Percentiles rank a stretch among this genome's conserved stretches.
phyloP scores from a whole-genome alignment of 202 grass and related monocot genomes.

The Schoenoplectus triqueter region DNA sequence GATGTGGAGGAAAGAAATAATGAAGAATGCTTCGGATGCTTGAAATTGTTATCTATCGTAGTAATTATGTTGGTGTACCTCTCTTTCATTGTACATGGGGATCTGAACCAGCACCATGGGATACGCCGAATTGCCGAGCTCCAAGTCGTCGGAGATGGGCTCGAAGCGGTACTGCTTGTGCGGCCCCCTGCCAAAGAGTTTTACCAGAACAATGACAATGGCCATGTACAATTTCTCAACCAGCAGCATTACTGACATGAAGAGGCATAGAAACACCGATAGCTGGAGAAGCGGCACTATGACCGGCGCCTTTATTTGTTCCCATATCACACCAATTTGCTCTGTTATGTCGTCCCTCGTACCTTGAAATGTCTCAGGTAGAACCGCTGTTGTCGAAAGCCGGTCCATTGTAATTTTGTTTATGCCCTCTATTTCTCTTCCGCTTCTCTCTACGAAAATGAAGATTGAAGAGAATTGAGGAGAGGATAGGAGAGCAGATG shows the following conservation, averaged over 20 bases:
- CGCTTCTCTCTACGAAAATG: neutral
- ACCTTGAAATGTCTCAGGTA: slow-evolving; percentile 60
- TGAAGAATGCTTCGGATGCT: too few species aligned
- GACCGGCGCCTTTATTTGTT: slow-evolving; percentile 62
- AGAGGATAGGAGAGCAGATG: neutral
- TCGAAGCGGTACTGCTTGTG: slow-evolving; percentile 65
- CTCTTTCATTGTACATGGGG: slow-evolving; percentile 89
- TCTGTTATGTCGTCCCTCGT: slow-evolving; percentile 43
- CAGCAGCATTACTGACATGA: slow-evolving; percentile 78
- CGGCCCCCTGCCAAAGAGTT: slow-evolving; percentile 49
- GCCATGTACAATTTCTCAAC: slow-evolving; percentile 86
- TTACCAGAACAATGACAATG: slow-evolving; percentile 47
- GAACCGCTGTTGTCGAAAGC: slow-evolving; percentile 44
- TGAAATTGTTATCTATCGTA: too few species aligned
- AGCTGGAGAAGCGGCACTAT: slow-evolving; percentile 66
- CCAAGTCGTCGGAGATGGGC: slow-evolving; percentile 65
- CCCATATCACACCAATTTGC: slow-evolving; percentile 55
- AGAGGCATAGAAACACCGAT: slow-evolving; percentile 58
- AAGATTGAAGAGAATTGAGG: neutral
- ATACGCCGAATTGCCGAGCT: slow-evolving; percentile 55
- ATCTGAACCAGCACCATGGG: slow-evolving; percentile 93
- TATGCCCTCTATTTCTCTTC: neutral
- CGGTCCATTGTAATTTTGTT: slow-evolving; percentile 18
- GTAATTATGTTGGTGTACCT: slow-evolving; percentile 42
- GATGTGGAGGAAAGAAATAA: too few species aligned